Evolutionary conservation across 192 early-diverging fungal species (phyloP), one percentile per base, ranked within the genome.

Genomic region (Funneliformis geosporum): DNA sequence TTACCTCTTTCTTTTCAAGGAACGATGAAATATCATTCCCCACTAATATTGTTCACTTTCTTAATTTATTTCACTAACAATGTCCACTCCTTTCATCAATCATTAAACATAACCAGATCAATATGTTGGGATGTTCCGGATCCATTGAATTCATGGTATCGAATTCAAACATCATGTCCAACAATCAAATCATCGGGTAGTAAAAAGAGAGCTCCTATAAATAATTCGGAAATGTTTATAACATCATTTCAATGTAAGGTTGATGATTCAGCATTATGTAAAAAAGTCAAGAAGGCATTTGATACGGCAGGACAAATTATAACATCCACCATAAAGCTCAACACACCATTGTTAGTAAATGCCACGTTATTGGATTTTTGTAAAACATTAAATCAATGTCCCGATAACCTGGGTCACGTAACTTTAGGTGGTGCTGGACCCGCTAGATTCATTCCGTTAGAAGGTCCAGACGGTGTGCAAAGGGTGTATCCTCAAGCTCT

Each of bases 401-500:
- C 1, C 1, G 7, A 6, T n/a, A 18, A 6, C 4, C 16, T 18
- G 14, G 47, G 47, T 50, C 50, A 18, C 21, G 16, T 55, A 55
- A 55, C 50, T 14, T 60, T 75, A 64, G 85, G 86, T 27, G 80
- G 80, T 27, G 82, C 84, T 0, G 82, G 64, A 65, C 84, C 84
- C 2, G 50, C 84, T 16, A 72, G 81, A 46, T 79, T 81, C 14
- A 79, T 82, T 60, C 40, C 78, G 7, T 80, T 85, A 74, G 60
- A 42, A 7, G 86, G 85, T 65, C 39, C 62, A 2, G 86, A 87
- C 55, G 81, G 80, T 25, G 60, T 67, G 6, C 69, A 62, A 8
- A 39, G 84, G 21, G 78, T 85, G 72, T 87, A 82, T 46, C 86
- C 86, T 38, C 86, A 87, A 73, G 66, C 84, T 10, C 66, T 84